phyloP scores from a whole-genome alignment of 148 eudicot genomes.

The Persicaria tinctoria region DNA sequence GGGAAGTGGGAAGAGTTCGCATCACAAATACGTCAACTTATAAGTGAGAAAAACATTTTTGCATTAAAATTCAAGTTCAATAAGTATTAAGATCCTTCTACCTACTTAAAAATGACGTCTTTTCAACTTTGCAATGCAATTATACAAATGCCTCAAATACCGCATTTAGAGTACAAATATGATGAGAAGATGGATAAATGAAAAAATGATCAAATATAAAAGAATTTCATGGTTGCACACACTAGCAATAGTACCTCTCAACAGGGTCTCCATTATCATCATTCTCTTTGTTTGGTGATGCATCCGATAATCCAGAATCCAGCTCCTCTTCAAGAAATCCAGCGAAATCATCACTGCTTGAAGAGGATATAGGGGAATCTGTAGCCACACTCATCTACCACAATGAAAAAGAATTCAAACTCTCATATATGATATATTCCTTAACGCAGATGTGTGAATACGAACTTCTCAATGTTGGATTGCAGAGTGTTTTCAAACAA shows the following conservation, averaged over 20 bases:
- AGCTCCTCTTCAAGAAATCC: constrained; percentile 64
- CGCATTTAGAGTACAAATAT: background rate
- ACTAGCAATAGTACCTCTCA: constrained; percentile 10
- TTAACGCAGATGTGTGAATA: background rate
- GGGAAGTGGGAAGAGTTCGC: background rate
- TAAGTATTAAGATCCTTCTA: background rate
- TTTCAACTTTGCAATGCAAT: background rate
- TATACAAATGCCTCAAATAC: background rate
- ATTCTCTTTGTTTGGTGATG: constrained; percentile 31
- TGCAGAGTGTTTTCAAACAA: background rate
- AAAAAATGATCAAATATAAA: background rate
- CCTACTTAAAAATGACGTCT: background rate
- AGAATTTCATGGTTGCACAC: background rate
- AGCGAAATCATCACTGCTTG: constrained; percentile 81
- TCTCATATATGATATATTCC: background rate
- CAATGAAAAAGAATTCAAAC: background rate
- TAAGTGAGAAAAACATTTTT: background rate
- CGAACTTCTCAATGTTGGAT: background rate
- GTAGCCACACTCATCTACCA: constrained; percentile 61
- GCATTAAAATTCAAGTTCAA: background rate
- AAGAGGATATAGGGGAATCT: constrained; percentile 61
- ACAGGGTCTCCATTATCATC: constrained; percentile 15
- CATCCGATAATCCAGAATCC: constrained; percentile 39
- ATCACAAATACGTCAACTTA: background rate
- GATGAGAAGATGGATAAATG: background rate